phyloP scores from a whole-genome alignment of 2,329 filamentous ascomycete species.

The Plenodomus tracheiphilus region DNA sequence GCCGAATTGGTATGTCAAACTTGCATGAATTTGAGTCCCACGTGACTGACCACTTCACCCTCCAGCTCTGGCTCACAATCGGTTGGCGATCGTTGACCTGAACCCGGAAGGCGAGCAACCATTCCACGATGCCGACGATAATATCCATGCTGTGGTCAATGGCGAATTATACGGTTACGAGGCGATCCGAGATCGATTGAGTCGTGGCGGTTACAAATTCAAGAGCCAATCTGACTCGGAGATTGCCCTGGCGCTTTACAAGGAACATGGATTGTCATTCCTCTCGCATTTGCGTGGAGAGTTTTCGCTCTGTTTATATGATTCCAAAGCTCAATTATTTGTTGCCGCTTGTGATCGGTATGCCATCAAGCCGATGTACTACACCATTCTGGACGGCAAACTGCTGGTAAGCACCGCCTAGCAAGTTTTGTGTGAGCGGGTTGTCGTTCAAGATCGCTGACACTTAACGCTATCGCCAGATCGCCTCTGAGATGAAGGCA shows the following conservation, averaged over 20 bases:
- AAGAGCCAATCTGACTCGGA: constrained; percentile 55
- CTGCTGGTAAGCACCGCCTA: constrained; percentile 40
- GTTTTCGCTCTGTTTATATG: constrained; percentile 58
- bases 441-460: not conserved
- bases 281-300: constrained; percentile 57
- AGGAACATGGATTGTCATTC: constrained; percentile 50
- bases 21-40: not conserved
- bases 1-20: constrained; percentile 44
- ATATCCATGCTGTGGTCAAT: constrained; percentile 61
- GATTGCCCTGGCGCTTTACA: constrained; percentile 56
- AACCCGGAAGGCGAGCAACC: constrained; percentile 26
- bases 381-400: constrained; percentile 47
- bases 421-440: not conserved
- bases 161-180: constrained; percentile 63
- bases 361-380: constrained; percentile 62
- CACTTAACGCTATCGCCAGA: not conserved
- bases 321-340: constrained; percentile 46
- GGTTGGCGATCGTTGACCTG: constrained; percentile 32
- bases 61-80: constrained; percentile 29
- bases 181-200: constrained; percentile 45
- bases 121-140: constrained; percentile 19
- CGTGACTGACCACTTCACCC: constrained; percentile 8
- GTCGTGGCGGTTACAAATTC: constrained; percentile 49
- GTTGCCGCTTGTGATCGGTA: constrained; percentile 58
- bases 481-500: constrained; percentile 55